These are phyloP conservation scores for Colletotrichum truncatum DNA, from an alignment of 2,329 filamentous ascomycete species.

Conservation along the genomic window DNA sequence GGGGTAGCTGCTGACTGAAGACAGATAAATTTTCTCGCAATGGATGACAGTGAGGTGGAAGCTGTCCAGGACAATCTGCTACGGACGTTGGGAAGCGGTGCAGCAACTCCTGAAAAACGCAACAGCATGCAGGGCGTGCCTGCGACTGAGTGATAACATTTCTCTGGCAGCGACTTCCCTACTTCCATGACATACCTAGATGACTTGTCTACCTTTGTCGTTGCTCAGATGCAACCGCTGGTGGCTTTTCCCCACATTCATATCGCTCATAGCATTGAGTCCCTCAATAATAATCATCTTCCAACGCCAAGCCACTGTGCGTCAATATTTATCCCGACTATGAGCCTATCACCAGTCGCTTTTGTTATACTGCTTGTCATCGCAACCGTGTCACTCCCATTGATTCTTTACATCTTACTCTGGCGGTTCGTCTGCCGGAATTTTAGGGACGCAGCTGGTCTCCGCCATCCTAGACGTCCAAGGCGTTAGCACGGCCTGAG, in stretches of 20 bases:
- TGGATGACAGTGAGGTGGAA: conserved; percentile 68
- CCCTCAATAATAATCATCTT: conserved; percentile 13
- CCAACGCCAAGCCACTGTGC: not conserved
- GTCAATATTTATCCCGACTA: not conserved
- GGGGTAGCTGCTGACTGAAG: conserved; percentile 12
- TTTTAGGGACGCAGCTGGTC: conserved; percentile 24
- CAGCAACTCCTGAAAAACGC: conserved; percentile 31
- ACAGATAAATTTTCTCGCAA: conserved; percentile 73
- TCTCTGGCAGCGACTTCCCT: conserved; percentile 22
- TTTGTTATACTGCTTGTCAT: conserved; percentile 20
- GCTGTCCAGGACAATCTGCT: conserved; percentile 67
- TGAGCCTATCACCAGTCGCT: conserved; percentile 14
- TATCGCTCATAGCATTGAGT: conserved; percentile 6
- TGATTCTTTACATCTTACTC: not conserved
- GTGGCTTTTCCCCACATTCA: not conserved
- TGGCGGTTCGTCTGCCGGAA: conserved; percentile 19
- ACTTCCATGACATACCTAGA: conserved; percentile 13
- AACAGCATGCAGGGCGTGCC: conserved; percentile 23
- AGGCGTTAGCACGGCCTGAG: conserved; percentile 18
- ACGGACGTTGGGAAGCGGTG: conserved; percentile 53
- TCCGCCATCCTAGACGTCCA: conserved; percentile 1
- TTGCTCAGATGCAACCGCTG: not conserved
- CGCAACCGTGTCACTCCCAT: conserved; percentile 2
- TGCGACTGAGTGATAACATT: conserved; percentile 15
- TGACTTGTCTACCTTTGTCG: not conserved